Conservation (phyloP, 352 stramenopile genomes). For the Phytophthora citrophthora region DNA sequence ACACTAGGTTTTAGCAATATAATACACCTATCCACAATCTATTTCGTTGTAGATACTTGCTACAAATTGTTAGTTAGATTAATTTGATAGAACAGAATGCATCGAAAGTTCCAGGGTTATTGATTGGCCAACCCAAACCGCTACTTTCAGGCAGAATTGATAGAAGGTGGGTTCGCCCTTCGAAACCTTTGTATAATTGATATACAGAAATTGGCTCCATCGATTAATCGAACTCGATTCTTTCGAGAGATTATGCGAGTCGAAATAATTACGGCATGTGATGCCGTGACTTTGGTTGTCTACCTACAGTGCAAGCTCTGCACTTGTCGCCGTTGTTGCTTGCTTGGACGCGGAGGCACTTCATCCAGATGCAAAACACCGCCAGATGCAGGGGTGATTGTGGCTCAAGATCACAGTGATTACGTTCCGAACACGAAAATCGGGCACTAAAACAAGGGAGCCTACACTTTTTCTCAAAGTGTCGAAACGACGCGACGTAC, state of each 20-base stretch:
- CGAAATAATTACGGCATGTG: slow-evolving; percentile 1
- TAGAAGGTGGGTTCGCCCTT: slow-evolving; percentile 30
- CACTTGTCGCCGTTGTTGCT: background rate
- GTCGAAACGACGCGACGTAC: slow-evolving; percentile 4
- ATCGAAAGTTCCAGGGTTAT: slow-evolving; percentile 7
- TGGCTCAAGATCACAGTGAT: background rate
- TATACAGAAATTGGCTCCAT: slow-evolving; percentile 1
- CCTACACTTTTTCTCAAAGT: slow-evolving; percentile 2
- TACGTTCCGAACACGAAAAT: background rate
- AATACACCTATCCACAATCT: slow-evolving; percentile 18
- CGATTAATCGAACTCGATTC: background rate
- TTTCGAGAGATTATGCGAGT: slow-evolving; percentile 1
- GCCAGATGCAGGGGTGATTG: slow-evolving; percentile 16
- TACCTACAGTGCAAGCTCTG: too few species aligned
- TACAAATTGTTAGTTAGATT: background rate
- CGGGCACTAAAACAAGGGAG: slow-evolving; percentile 14
- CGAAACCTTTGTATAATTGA: slow-evolving; percentile 13
- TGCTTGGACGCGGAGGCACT: slow-evolving; percentile 9
- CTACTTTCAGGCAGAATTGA: background rate
- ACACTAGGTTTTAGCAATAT: slow-evolving; percentile 18
- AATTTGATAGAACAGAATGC: background rate
- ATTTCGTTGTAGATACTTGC: slow-evolving; percentile 4
- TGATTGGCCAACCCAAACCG: background rate
- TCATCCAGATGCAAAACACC: slow-evolving; percentile 11
- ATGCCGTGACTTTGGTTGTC: background rate